phyloP scores from a whole-genome alignment of 1,139 yeast species.

The Candida sanyaensis region DNA sequence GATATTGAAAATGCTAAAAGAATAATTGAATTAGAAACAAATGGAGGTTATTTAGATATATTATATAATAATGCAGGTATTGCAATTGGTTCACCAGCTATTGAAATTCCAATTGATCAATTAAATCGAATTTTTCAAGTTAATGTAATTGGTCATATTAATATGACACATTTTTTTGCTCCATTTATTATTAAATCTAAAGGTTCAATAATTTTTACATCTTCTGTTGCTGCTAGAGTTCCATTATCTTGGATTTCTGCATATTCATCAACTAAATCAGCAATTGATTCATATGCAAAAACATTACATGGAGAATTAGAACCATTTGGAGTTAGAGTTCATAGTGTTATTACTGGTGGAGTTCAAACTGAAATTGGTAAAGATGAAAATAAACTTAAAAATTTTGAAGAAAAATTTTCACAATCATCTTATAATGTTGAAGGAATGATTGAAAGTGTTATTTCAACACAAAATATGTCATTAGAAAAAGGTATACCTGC shows the following conservation, averaged over 20 bases:
- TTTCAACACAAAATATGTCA: constrained; percentile 27
- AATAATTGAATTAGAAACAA: constrained; percentile 20
- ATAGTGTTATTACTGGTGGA: constrained; percentile 39
- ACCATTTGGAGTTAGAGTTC: constrained; percentile 40
- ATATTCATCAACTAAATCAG: constrained; percentile 53
- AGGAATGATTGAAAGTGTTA: constrained; percentile 28
- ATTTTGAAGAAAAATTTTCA: constrained; percentile 3
- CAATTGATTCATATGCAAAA: constrained; percentile 70
- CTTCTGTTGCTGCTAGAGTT: constrained; percentile 36
- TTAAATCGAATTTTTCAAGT: constrained; percentile 29
- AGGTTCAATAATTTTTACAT: constrained; percentile 38
- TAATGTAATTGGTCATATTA: constrained; percentile 41
- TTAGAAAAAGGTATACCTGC: constrained; percentile 25
- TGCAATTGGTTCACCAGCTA: constrained; percentile 31
- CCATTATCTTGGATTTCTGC: constrained; percentile 39
- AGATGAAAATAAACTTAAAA: constrained; percentile 14
- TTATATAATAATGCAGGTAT: constrained; percentile 41
- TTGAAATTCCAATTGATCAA: constrained; percentile 30
- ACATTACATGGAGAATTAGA: constrained; percentile 61
- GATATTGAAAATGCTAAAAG: constrained; percentile 26
- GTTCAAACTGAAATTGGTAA: constrained; percentile 19
- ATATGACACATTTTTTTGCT: constrained; percentile 33
- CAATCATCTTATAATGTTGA: constrained; percentile 28
- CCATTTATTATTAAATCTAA: constrained; percentile 33
- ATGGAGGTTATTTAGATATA: constrained; percentile 31